phyloP scores from a whole-genome alignment of 495 filamentous ascomycete genomes.

The Aspergillus saccharolyticus region DNA sequence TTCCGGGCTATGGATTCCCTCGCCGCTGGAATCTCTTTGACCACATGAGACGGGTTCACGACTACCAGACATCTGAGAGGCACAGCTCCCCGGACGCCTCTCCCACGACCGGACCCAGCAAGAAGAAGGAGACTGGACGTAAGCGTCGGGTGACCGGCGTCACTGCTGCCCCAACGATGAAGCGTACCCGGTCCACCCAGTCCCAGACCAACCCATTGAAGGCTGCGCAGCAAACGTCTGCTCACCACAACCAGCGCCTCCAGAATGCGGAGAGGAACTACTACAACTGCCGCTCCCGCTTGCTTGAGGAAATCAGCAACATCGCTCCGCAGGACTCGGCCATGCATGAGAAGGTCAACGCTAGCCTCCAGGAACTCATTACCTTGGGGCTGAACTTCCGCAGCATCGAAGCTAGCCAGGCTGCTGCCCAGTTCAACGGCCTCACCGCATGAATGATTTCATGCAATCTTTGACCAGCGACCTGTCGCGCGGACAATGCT shows the following conservation, averaged over 20 bases:
- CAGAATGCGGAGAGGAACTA: slow-evolving; percentile 44
- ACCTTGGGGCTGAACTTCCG: slow-evolving; percentile 44
- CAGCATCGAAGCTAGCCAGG: slow-evolving; percentile 43
- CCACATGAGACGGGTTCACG: slow-evolving; percentile 91
- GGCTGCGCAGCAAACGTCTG: slow-evolving; percentile 28
- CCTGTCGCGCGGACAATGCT: background rate
- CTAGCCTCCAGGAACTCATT: slow-evolving; percentile 44
- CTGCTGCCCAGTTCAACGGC: slow-evolving; percentile 34
- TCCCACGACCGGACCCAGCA: slow-evolving; percentile 24
- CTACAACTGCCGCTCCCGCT: slow-evolving; percentile 38
- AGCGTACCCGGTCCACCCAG: slow-evolving; percentile 42
- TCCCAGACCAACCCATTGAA: slow-evolving; percentile 36
- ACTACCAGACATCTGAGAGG: slow-evolving; percentile 55
- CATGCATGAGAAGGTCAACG: slow-evolving; percentile 46
- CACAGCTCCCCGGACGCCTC: slow-evolving; percentile 43
- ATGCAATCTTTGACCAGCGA: slow-evolving; percentile 1
- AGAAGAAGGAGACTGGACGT: slow-evolving; percentile 42
- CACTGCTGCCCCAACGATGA: slow-evolving; percentile 39
- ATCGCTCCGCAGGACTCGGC: slow-evolving; percentile 41
- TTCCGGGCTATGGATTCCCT: slow-evolving; percentile 79
- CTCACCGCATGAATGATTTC: slow-evolving; percentile 30
- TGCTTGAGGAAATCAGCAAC: slow-evolving; percentile 38
- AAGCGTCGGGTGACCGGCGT: slow-evolving; percentile 39
- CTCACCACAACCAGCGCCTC: slow-evolving; percentile 40
- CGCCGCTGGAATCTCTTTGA: slow-evolving; percentile 90